phyloP scores from a whole-genome alignment of 495 filamentous ascomycete genomes.

The Ascobolus immersus region DNA sequence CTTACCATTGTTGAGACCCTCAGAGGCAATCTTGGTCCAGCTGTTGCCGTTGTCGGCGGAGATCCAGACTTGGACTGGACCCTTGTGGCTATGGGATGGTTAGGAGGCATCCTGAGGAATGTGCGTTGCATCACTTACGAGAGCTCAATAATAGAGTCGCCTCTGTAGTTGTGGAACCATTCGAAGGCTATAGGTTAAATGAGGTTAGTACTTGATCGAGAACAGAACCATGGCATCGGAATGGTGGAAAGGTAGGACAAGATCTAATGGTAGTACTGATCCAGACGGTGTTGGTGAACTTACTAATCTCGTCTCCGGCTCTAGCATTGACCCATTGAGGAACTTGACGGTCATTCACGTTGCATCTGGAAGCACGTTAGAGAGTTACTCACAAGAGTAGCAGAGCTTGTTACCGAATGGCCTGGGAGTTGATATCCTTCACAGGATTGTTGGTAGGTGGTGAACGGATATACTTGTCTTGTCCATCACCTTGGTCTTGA shows the following conservation, averaged over 20 bases:
- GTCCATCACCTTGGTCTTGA: conserved; percentile 5
- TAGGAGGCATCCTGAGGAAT: no score
- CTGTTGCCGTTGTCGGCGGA: conserved; percentile 18
- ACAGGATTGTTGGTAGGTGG: conserved; percentile 25
- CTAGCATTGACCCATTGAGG: background rate
- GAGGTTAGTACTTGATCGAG: no score
- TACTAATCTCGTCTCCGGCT: conserved; percentile 7
- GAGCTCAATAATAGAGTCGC: conserved; percentile 22
- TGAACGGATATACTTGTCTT: conserved; percentile 21
- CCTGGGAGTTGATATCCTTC: conserved; percentile 21
- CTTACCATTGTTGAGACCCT: conserved; percentile 6
- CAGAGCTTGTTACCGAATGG: conserved; percentile 22
- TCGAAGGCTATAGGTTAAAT: no score
- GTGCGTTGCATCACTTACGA: no score
- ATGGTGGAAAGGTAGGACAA: background rate
- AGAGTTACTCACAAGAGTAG: conserved; percentile 16
- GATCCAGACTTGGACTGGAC: conserved; percentile 24
- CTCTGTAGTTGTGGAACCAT: conserved; percentile 20
- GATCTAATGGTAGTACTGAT: conserved; percentile 20
- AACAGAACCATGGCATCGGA: background rate
- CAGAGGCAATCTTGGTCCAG: conserved; percentile 25
- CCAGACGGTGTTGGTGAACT: conserved; percentile 19
- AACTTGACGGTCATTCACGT: conserved; percentile 7
- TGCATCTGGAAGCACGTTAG: conserved; percentile 19
- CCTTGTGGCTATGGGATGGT: conserved; percentile 23